A percentile compares a stretch with the other conserved stretches of the same genome.
Conservation (phyloP, 2,329 filamentous ascomycete genomes). For the Botrytis byssoidea region DNA sequence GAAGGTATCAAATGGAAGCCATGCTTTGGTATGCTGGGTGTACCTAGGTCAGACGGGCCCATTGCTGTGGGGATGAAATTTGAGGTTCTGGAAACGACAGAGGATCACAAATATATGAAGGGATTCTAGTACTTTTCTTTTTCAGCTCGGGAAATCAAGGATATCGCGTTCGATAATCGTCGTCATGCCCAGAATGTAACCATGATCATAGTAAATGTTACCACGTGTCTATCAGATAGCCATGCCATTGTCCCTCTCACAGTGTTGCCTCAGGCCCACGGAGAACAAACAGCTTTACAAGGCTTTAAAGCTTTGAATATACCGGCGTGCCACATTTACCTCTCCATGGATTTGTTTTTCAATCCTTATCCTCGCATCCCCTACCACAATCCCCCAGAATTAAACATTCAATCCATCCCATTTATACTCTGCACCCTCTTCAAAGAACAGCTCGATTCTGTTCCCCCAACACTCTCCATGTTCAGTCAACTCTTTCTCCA, state of each 20-base stretch:
- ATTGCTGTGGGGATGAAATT: conserved; percentile 58
- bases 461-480: conserved; percentile 49
- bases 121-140: conserved; percentile 22
- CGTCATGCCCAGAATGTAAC: background rate
- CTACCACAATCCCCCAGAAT: conserved; percentile 48
- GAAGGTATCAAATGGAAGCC: conserved; percentile 62
- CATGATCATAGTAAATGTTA: background rate
- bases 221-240: background rate
- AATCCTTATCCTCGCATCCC: conserved; percentile 12
- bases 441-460: conserved; percentile 62
- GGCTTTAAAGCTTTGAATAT: background rate
- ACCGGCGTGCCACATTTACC: too few relatives aligned
- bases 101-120: conserved; percentile 54
- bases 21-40: conserved; percentile 65
- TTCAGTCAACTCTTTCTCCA: conserved; percentile 48
- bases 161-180: background rate
- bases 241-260: background rate
- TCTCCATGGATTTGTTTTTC: background rate
- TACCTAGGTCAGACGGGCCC: conserved; percentile 53
- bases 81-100: conserved; percentile 57
- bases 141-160: background rate
- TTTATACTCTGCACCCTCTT: conserved; percentile 54
- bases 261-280: rapidly evolving
- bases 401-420: conserved; percentile 59
- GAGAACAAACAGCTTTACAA: background rate